A percentile compares a stretch with the other conserved stretches of the same genome.
Evolutionary conservation across 2,329 filamentous ascomycete species (phyloP).

Genomic region (Fusarium proliferatum): DNA sequence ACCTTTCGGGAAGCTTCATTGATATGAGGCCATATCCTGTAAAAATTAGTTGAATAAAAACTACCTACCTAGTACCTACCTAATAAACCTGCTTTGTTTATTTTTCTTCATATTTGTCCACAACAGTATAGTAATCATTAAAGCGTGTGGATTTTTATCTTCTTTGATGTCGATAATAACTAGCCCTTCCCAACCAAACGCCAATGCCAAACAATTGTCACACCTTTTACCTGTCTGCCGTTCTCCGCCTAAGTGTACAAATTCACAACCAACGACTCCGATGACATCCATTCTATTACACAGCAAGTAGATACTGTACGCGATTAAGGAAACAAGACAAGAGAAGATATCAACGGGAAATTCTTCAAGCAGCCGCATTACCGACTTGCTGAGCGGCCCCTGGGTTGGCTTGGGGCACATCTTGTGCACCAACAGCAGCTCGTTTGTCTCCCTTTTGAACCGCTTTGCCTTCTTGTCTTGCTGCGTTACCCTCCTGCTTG

Average conservation of each 20-base stretch:
- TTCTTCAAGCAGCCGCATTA: conserved; percentile 27
- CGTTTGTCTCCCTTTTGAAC: conserved; percentile 20
- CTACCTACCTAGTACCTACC: neutral
- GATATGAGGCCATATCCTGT: neutral
- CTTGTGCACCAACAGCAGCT: conserved; percentile 19
- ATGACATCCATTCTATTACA: conserved; percentile 38
- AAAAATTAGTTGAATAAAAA: neutral
- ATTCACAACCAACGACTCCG: conserved; percentile 6
- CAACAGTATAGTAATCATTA: neutral
- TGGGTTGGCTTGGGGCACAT: conserved; percentile 7
- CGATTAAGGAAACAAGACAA: neutral
- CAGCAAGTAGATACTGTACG: conserved; percentile 7
- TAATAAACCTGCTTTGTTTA: neutral
- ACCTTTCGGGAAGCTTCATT: neutral
- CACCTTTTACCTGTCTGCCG: conserved; percentile 4
- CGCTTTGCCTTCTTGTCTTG: conserved; percentile 7
- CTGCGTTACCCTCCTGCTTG: conserved; percentile 14
- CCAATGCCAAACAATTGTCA: conserved; percentile 24
- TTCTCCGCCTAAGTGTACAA: neutral
- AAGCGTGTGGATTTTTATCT: neutral
- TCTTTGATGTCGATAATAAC: conserved; percentile 20
- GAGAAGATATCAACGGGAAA: neutral
- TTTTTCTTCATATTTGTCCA: neutral
- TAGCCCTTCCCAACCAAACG: conserved; percentile 37
- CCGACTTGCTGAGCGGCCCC: conserved; percentile 18